A percentile compares a stretch with the other conserved stretches of the same genome.
phyloP scores from a whole-genome alignment of 768 basidiomycete genomes.

The Kondoa subrosea region DNA sequence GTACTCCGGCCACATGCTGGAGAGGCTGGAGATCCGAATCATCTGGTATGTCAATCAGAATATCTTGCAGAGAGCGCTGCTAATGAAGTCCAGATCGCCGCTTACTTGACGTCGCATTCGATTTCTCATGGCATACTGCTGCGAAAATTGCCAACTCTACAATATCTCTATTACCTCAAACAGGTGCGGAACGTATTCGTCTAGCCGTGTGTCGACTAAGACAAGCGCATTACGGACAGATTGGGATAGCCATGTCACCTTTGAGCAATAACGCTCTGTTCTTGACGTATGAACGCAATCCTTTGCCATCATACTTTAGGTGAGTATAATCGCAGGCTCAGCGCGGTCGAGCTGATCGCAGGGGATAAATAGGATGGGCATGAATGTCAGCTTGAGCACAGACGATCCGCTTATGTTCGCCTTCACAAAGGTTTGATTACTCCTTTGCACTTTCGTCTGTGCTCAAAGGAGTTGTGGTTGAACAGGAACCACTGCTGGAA shows the following conservation, averaged over 20 bases:
- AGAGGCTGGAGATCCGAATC: slow-evolving; percentile 96
- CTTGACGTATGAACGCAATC: slow-evolving; percentile 89
- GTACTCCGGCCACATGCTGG: slow-evolving; percentile 92
- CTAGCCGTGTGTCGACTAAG: too few species aligned
- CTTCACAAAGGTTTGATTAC: slow-evolving; percentile 66
- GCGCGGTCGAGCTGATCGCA: slow-evolving; percentile 27
- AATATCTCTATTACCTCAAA: slow-evolving; percentile 93
- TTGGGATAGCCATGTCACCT: slow-evolving; percentile 91
- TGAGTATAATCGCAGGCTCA: background rate
- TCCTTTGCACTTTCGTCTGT: background rate
- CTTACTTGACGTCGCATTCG: slow-evolving; percentile 89
- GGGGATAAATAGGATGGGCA: too few species aligned
- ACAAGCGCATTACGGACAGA: background rate
- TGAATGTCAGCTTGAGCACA: slow-evolving; percentile 90
- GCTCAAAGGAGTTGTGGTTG: background rate
- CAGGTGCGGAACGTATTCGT: slow-evolving; percentile 44
- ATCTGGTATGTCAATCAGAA: too few species aligned
- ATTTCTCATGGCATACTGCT: slow-evolving; percentile 98
- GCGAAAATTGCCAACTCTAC: slow-evolving; percentile 89
- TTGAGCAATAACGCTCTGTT: slow-evolving; percentile 95
- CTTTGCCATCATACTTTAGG: slow-evolving; percentile 85
- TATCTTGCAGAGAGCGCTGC: too few species aligned
- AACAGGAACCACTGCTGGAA: slow-evolving; percentile 76
- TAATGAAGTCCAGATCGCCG: slow-evolving; percentile 46
- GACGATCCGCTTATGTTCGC: slow-evolving; percentile 95